Conservation (phyloP, 2,329 filamentous ascomycete genomes). For the Botrytis aclada region DNA sequence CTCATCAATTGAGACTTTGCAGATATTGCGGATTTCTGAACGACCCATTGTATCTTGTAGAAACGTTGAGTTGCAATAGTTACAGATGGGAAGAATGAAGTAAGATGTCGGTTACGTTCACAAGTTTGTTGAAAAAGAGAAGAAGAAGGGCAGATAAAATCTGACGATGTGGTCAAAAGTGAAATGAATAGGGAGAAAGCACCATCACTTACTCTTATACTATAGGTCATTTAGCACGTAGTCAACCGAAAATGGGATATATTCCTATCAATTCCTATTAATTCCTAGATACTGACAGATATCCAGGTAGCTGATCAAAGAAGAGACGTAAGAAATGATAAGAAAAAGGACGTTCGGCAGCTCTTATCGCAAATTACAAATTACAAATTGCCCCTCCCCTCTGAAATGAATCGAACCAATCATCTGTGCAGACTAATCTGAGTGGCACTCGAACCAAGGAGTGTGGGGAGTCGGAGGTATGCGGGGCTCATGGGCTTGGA, state of each 20-base stretch:
- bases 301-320: background rate
- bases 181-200: background rate
- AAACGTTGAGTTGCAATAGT: background rate
- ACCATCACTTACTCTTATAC: background rate
- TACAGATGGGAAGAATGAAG: background rate
- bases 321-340: slow-evolving; percentile 9
- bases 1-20: slow-evolving; percentile 70
- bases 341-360: background rate
- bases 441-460: background rate
- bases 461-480: background rate
- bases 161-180: background rate
- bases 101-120: background rate
- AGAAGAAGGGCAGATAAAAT: background rate
- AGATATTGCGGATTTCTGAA: slow-evolving; percentile 63
- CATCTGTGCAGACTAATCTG: background rate
- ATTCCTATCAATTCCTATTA: background rate
- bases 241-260: background rate
- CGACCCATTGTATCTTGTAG: slow-evolving; percentile 43
- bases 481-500: background rate
- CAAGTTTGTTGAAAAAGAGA: background rate
- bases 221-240: background rate
- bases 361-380: slow-evolving; percentile 10
- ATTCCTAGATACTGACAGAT: background rate
- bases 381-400: slow-evolving; percentile 1
- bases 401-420: background rate